Base-by-base conservation (phyloP, 2,329 filamentous ascomycete genomes). In the Paecilomyces sp. region DNA sequence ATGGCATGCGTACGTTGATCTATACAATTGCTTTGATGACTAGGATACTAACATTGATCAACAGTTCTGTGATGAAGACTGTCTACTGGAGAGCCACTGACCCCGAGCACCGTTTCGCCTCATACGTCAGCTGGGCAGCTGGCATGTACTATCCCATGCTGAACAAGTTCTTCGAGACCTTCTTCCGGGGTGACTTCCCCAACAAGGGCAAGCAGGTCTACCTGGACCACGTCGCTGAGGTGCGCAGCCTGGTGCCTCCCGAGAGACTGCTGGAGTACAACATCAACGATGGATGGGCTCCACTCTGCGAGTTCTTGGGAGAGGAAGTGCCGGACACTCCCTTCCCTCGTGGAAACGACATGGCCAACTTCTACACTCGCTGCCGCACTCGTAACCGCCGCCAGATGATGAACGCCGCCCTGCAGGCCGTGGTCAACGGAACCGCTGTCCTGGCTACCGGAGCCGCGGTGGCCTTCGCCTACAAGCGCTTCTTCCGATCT, bases 161-260 rank as follows among this genome's bases (percentile, higher is more conserved):
- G 60, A 80, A 57, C 41, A 60, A 60, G 28, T 60, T 60, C 50
- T 89, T 87, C 75, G 81, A 85, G 66, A 82, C 80, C 59, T 88
- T 88, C 74, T 89, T 88, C 79, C 80, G 85, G 62, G 85, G 84
- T 56, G 86, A 88, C 69, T 89, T 89, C 71, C 81, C 83, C 68
- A 82, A 82, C 70, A 78, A 83, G 61, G 87, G 85, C 68, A 88
- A 88, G 76, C 79, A 85, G 57, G 78, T 85, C 54, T 89, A 84
- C 77, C 72, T 75, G 50, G 77, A 82, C 60, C 82, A 85, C 70
- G 83, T 85, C 66, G 80, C 76, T 9, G 75, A 82, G 65, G 77
- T 85, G 28, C 78, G 77, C 58, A 72, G 71, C 62, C 33, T 83
- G 57, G 75, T 78, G 8, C 80, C 81, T 3, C 69, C 75, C 7